These are phyloP conservation scores for Thermomyces lanuginosus DNA, from an alignment of 2,329 filamentous ascomycete genomes.

Conservation along the genomic window DNA sequence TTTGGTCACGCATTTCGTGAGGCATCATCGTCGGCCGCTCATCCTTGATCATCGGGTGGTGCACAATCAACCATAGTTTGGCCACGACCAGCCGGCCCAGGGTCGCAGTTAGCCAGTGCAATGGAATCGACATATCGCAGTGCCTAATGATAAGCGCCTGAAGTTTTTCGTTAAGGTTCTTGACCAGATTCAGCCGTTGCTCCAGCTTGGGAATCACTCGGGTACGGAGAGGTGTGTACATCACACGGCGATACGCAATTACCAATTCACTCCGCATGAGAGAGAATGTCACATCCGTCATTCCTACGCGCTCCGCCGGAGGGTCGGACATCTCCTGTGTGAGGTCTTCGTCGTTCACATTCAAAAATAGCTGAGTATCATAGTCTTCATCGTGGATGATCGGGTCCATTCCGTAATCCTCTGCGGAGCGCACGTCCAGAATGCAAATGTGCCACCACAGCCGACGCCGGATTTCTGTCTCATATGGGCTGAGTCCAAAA, in stretches of 20 bases:
- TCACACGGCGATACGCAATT: conserved; percentile 24
- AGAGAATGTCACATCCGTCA: conserved; percentile 38
- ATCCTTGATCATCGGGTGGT: conserved; percentile 53
- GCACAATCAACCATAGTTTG: conserved; percentile 62
- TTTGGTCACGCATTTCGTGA: conserved; percentile 47
- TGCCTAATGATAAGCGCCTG: conserved; percentile 40
- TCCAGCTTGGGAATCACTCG: conserved; percentile 11
- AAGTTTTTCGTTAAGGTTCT: conserved; percentile 37
- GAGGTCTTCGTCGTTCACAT: conserved; percentile 38
- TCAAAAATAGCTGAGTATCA: conserved; percentile 34
- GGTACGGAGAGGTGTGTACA: conserved; percentile 18
- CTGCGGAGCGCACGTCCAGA: conserved; percentile 33
- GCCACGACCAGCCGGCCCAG: conserved; percentile 55
- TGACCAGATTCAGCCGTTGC: conserved; percentile 31
- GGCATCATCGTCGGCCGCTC: conserved; percentile 39
- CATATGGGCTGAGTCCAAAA: conserved; percentile 32
- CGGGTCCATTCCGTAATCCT: conserved; percentile 35
- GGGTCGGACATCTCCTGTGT: conserved; percentile 31
- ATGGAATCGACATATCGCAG: conserved; percentile 34
- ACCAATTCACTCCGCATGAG: conserved; percentile 40
- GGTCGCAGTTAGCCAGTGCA: conserved; percentile 54
- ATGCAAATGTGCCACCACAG: conserved; percentile 36
- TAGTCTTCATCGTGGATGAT: conserved; percentile 29
- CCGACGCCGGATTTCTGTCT: conserved; percentile 37
- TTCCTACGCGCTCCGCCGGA: conserved; percentile 34